Conservation (phyloP, 1,284 basidiomycete genomes). For the Tylopilus sp. region DNA sequence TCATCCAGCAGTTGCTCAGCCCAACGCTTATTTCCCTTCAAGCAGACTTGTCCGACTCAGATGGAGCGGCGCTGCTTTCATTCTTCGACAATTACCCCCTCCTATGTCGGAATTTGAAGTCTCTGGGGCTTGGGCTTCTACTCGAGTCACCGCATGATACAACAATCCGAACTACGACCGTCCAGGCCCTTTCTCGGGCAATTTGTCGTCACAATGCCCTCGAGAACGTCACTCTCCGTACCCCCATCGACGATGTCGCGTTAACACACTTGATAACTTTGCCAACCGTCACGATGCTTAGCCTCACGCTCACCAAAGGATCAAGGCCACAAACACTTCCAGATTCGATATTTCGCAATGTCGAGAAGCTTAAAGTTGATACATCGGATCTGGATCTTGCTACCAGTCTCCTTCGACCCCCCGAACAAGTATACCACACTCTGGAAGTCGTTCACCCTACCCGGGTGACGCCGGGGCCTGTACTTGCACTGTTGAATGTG, state of each 20-base stretch:
- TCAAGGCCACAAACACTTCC: not conserved
- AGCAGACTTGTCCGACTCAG: conserved; percentile 9
- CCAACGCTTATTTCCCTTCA: conserved; percentile 10
- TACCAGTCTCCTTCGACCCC: conserved; percentile 10
- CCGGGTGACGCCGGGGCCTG: not conserved
- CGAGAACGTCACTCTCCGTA: not conserved
- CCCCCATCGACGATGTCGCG: conserved; percentile 4
- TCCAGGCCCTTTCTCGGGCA: conserved; percentile 8
- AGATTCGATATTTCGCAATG: not conserved
- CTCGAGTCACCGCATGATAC: not conserved
- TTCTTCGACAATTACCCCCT: conserved; percentile 12
- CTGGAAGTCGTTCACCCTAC: not conserved
- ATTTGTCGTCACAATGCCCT: conserved; percentile 5
- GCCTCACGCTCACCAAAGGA: not conserved
- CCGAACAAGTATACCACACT: conserved; percentile 6
- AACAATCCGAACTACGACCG: not conserved
- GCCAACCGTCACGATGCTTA: conserved; percentile 13
- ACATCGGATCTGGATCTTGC: conserved; percentile 13
- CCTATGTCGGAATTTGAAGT: conserved; percentile 7
- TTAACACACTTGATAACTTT: conserved; percentile 7
- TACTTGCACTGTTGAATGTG: conserved; percentile 2
- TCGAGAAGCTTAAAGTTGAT: conserved; percentile 5
- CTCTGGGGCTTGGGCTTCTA: conserved; percentile 7
- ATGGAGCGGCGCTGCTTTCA: conserved; percentile 7
- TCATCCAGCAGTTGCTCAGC: conserved; percentile 17